These are phyloP conservation scores for Rutstroemia sp. DNA, from an alignment of 2,329 filamentous ascomycete species.

Conservation along the genomic window DNA sequence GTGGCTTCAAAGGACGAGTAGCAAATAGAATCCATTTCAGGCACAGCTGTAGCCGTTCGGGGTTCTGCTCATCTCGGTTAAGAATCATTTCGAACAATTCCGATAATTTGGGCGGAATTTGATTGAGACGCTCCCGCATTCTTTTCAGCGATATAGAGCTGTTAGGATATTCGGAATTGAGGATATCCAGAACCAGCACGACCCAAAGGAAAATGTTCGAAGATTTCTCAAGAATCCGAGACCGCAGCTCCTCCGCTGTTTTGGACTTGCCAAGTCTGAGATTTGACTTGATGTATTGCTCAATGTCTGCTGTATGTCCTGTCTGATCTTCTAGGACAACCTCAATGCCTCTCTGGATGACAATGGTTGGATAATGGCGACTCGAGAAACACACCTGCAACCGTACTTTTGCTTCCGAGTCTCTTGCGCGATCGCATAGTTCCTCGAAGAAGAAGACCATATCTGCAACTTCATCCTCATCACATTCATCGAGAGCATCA, in stretches of 20 bases:
- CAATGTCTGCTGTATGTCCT: conserved; percentile 26
- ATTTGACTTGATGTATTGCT: conserved; percentile 21
- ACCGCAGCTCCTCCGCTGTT: conserved; percentile 11
- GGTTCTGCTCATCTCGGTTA: conserved; percentile 36
- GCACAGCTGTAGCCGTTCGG: conserved; percentile 36
- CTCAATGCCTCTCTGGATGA: conserved; percentile 17
- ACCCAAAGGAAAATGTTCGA: conserved; percentile 21
- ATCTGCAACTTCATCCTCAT: conserved; percentile 5
- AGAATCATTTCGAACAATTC: conserved; percentile 18
- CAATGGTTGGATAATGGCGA: conserved; percentile 24
- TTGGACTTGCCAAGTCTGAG: conserved; percentile 17
- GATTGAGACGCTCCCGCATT: conserved; percentile 32
- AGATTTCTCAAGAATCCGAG: conserved; percentile 14
- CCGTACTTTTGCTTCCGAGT: conserved; percentile 4
- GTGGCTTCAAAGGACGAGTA: conserved; percentile 16
- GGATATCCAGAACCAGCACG: conserved; percentile 28
- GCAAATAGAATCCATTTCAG: conserved; percentile 49
- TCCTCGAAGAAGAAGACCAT: conserved; percentile 20
- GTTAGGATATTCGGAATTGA: conserved; percentile 35
- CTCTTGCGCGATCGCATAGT: conserved; percentile 12
- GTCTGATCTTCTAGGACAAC: conserved; percentile 22
- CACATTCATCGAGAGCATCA: conserved; percentile 24
- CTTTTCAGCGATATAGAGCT: conserved; percentile 23
- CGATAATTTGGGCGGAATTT: conserved; percentile 17
- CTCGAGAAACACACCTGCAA: conserved; percentile 26